A percentile compares a stretch with the other conserved stretches of the same genome.
Conservation (phyloP, 495 filamentous ascomycete genomes). For the Polyplosphaeria fusca region DNA sequence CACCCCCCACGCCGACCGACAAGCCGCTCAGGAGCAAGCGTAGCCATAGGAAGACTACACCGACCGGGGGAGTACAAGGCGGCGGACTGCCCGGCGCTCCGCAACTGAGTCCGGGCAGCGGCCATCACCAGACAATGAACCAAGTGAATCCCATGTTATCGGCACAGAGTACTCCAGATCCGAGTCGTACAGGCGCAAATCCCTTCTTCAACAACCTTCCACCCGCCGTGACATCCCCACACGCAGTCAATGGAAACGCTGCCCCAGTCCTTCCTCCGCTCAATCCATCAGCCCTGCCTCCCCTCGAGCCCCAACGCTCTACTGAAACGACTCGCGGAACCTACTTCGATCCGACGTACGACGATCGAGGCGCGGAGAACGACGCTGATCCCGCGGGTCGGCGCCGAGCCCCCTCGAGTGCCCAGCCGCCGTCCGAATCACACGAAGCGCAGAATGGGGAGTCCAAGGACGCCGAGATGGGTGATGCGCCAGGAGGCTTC, state of each 20-base stretch:
- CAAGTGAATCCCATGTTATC: slow-evolving; percentile 29
- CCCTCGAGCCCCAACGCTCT: slow-evolving; percentile 20
- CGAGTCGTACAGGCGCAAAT: slow-evolving; percentile 4
- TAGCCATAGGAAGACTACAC: slow-evolving; percentile 47
- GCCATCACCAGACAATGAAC: slow-evolving; percentile 13
- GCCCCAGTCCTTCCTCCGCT: slow-evolving; percentile 8
- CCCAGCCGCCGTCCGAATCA: slow-evolving; percentile 16
- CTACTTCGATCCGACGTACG: slow-evolving; percentile 25
- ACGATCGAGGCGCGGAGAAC: slow-evolving; percentile 16
- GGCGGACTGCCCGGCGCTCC: slow-evolving; percentile 11
- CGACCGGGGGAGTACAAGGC: slow-evolving; percentile 10
- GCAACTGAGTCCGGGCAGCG: slow-evolving; percentile 17
- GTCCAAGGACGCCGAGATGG: slow-evolving; percentile 30
- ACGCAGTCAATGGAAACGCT: slow-evolving; percentile 26
- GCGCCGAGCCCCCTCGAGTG: slow-evolving; percentile 26
- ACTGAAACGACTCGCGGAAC: slow-evolving; percentile 1
- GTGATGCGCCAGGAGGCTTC: slow-evolving; percentile 29
- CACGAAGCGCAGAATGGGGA: slow-evolving; percentile 36
- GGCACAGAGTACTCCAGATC: slow-evolving; percentile 32
- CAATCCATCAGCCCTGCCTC: slow-evolving; percentile 17
- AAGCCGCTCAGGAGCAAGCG: slow-evolving; percentile 87
- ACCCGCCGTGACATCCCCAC: slow-evolving; percentile 13
- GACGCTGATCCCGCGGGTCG: slow-evolving; percentile 23
- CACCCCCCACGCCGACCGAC: slow-evolving; percentile 63
- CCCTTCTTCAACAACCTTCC: slow-evolving; percentile 26